Evolutionary conservation across 2,329 filamentous ascomycete species (phyloP).

Genomic region (Pseudogymnoascus sp.): DNA sequence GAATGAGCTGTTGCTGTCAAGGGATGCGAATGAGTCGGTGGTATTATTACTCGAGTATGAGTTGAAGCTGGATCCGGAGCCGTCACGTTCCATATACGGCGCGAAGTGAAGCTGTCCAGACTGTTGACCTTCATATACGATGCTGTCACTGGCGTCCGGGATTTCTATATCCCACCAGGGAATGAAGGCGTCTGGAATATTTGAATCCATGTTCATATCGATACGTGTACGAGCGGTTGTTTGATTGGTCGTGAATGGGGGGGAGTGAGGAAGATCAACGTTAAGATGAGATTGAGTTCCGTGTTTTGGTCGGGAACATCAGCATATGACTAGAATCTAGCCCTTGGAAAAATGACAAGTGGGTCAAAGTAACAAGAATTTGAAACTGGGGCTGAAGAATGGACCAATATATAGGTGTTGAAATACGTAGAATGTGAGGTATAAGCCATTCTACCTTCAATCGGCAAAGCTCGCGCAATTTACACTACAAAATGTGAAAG

Average conservation of each 20-base stretch:
- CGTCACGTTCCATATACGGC: conserved; percentile 3
- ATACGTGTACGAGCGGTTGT: neutral
- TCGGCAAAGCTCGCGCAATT: neutral
- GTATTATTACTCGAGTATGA: neutral
- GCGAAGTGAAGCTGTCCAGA: neutral
- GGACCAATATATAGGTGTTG: conserved; percentile 7
- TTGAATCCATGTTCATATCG: neutral
- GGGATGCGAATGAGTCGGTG: neutral
- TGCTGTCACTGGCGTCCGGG: neutral
- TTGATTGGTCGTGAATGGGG: neutral
- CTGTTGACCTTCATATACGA: neutral
- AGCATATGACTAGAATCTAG: conserved; percentile 5
- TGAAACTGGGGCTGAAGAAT: conserved; percentile 6
- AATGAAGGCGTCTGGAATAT: neutral
- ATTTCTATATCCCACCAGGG: neutral
- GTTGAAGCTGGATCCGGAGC: neutral
- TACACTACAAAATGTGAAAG: neutral
- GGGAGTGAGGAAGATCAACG: neutral
- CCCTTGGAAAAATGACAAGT: neutral
- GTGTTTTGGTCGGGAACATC: neutral
- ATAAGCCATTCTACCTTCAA: neutral
- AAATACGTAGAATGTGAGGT: conserved; percentile 2
- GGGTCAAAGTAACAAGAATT: conserved; percentile 5
- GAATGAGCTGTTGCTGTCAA: neutral
- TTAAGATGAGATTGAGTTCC: conserved; percentile 1